Base-by-base conservation (phyloP, 371 early-diverging fungal species). In the Mitosporidium daphniae region DNA sequence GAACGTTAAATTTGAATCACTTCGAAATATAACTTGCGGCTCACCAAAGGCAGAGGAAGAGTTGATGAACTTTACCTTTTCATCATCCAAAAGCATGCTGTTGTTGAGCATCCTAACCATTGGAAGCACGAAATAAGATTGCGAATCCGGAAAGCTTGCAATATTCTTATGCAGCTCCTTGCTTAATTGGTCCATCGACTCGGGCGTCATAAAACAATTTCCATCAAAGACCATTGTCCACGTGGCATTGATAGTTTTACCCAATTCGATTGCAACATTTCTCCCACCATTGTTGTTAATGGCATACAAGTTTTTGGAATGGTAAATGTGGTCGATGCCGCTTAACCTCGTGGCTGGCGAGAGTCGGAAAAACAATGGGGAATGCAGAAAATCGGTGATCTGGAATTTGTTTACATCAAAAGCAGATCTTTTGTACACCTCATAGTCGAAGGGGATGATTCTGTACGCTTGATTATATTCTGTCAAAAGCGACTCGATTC, bases 231-330 rank as follows among this genome's bases (percentile, higher is more conserved):
- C 55, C 42, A 61, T 46, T 25, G 57, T 54, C 60, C 60, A 59
- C 15, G 23, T 53, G 34, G 16, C 41, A n/a, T n/a, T n/a, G 28
- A 26, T 26, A 16, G 14, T 15, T 29, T 50, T 48, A 5, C 51
- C 61, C 27, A 59, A 56, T 16, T 41, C 30, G 16, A 61, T 40
- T 0, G 57, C 60, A 9, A 43, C 45, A 26, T 61, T 60, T 10
- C 61, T 46, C 8, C 59, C 61, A 16, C 60, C 61, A 27, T 61
- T 61, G 35, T 61, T 61, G 29, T 61, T 61, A 60, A 61, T 61
- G 15, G 55, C 60, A 39, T 61, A 61, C 19, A 50, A 23, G 27
- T 61, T 61, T 42, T 61, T 61, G 30, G 48, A 48, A 35, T 55
- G 55, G 31, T 60, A 60, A 13, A 59, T 54, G 30, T 51, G 57